Evolutionary conservation across 2,329 filamentous ascomycete genomes (phyloP).

Genomic region (Drechslerella coelobrocha): DNA sequence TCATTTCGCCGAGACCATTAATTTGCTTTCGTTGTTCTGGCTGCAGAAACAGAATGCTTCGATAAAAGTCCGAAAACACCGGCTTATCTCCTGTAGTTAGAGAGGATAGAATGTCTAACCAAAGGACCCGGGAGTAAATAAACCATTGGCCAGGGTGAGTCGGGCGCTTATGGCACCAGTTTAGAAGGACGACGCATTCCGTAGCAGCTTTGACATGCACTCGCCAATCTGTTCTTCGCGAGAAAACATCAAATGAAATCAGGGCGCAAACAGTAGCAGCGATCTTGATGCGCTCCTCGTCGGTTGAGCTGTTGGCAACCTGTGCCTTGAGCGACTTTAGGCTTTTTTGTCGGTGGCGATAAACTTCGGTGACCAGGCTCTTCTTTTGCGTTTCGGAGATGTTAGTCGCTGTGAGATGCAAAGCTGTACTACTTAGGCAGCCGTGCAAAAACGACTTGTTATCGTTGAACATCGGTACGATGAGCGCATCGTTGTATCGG

Average conservation of each 20-base stretch:
- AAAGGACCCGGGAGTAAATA: slow-evolving; percentile 45
- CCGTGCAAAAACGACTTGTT: slow-evolving; percentile 47
- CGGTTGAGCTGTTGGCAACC: slow-evolving; percentile 21
- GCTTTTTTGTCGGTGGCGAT: slow-evolving; percentile 41
- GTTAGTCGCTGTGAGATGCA: slow-evolving; percentile 44
- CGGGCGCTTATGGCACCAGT: slow-evolving; percentile 40
- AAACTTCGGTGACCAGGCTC: slow-evolving; percentile 45
- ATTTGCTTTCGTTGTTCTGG: slow-evolving; percentile 25
- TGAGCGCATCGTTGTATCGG: slow-evolving; percentile 46
- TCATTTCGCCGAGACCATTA: slow-evolving; percentile 39
- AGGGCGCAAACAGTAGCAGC: slow-evolving; percentile 49
- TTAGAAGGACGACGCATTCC: slow-evolving; percentile 36
- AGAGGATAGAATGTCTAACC: slow-evolving; percentile 46
- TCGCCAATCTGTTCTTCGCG: slow-evolving; percentile 40
- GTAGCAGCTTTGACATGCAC: slow-evolving; percentile 49
- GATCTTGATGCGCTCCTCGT: slow-evolving; percentile 38
- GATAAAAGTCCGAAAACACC: slow-evolving; percentile 32
- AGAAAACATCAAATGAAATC: slow-evolving; percentile 48
- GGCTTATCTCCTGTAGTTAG: slow-evolving; percentile 31
- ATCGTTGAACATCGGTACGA: slow-evolving; percentile 46
- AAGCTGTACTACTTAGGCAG: slow-evolving; percentile 43
- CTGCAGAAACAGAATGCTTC: slow-evolving; percentile 19
- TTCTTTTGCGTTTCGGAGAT: slow-evolving; percentile 37
- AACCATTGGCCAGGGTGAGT: slow-evolving; percentile 47
- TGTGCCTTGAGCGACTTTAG: slow-evolving; percentile 43